These are phyloP conservation scores for Skeletonema menzelii DNA, from an alignment of 108 stramenopile species.

Conservation along the genomic window DNA sequence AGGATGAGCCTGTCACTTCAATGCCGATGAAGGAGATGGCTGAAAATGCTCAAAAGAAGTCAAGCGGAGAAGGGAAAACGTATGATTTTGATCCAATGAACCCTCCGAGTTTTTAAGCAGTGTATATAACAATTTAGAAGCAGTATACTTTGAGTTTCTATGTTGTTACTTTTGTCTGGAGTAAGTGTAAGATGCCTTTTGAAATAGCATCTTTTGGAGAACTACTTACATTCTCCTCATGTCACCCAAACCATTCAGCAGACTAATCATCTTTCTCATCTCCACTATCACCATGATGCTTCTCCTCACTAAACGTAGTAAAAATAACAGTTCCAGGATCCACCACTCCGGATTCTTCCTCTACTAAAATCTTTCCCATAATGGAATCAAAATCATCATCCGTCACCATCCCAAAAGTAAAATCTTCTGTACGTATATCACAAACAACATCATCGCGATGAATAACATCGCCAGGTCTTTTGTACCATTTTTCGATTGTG, in stretches of 20 bases:
- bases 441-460: constrained; percentile 37
- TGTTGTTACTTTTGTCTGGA: background rate
- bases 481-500: constrained; percentile 42
- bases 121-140: background rate
- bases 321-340: constrained; percentile 38
- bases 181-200: background rate
- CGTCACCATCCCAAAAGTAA: constrained; percentile 47
- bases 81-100: constrained; percentile 38
- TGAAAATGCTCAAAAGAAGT: constrained; percentile 6
- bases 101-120: constrained; percentile 40
- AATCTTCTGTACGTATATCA: constrained; percentile 43
- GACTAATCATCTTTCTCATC: constrained; percentile 3
- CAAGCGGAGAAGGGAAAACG: background rate
- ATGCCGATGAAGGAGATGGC: constrained; percentile 63
- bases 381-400: constrained; percentile 45
- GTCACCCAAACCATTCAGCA: background rate
- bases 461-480: constrained; percentile 42
- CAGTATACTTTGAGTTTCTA: background rate
- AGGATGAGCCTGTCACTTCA: constrained; percentile 87
- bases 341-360: constrained; percentile 31
- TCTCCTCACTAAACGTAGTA: constrained; percentile 27
- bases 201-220: too few relatives aligned
- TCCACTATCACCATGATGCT: constrained; percentile 1
- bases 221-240: background rate
- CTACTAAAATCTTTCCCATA: constrained; percentile 46